phyloP scores from a whole-genome alignment of 73 alveolate species.

The Paramecium octaurelia region DNA sequence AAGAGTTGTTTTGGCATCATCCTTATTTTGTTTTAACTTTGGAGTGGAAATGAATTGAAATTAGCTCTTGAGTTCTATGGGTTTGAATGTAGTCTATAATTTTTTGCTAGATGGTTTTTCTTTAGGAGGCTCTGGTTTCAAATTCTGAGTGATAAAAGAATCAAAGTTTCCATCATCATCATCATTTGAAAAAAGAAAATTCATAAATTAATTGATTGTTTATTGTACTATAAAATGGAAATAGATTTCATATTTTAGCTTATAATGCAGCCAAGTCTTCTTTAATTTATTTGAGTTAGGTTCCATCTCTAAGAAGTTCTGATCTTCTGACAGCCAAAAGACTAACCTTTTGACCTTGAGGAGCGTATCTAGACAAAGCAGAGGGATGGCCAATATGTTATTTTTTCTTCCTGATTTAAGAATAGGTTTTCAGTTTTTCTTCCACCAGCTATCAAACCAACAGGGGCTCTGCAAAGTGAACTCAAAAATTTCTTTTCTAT shows the following conservation, averaged over 20 bases:
- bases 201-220: background rate
- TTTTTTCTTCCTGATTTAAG: conserved; percentile 87
- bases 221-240: background rate
- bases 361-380: conserved; percentile 87
- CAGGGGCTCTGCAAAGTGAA: conserved; percentile 88
- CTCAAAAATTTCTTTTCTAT: conserved; percentile 65
- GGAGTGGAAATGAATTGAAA: background rate
- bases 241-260: background rate
- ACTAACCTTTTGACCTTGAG: conserved; percentile 94
- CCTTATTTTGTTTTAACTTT: background rate
- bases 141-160: background rate
- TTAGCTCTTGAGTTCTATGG: background rate
- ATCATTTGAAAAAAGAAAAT: background rate
- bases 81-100: background rate
- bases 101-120: background rate
- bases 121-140: conserved; percentile 3
- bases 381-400: conserved; percentile 87
- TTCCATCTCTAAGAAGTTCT: conserved; percentile 66
- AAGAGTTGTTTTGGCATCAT: background rate
- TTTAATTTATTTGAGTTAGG: background rate
- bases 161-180: conserved; percentile 26
- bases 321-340: conserved; percentile 90
- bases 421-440: conserved; percentile 95
- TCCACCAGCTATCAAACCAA: conserved; percentile 84
- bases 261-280: background rate